Conservation (phyloP, 2,329 filamentous ascomycete species). For the Pseudocercospora vitis region DNA sequence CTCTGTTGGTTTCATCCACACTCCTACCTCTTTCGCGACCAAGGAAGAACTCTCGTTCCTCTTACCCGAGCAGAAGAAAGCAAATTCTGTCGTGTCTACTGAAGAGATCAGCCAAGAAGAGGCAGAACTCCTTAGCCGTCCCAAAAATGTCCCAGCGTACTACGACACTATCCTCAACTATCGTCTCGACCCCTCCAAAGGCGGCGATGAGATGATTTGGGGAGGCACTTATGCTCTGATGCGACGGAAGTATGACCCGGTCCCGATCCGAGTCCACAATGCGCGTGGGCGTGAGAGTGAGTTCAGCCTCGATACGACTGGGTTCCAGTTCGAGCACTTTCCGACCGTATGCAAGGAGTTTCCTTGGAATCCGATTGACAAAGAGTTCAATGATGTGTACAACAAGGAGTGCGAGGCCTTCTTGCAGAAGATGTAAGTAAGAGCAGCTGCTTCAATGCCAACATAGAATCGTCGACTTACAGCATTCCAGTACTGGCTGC, state of each 20-base stretch:
- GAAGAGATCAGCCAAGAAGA: slow-evolving; percentile 1
- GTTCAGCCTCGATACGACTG: slow-evolving; percentile 18
- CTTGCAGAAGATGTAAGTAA: background rate
- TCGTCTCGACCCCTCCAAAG: slow-evolving; percentile 14
- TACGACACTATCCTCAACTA: slow-evolving; percentile 16
- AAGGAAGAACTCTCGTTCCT: background rate
- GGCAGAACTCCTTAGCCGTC: background rate
- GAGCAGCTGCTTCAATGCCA: background rate
- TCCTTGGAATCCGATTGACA: background rate
- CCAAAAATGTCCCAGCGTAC: background rate
- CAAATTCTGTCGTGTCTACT: background rate
- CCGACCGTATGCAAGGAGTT: background rate
- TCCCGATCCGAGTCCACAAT: slow-evolving; percentile 42
- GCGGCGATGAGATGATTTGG: slow-evolving; percentile 15
- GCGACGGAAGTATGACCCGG: slow-evolving; percentile 17
- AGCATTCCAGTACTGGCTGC: slow-evolving; percentile 9
- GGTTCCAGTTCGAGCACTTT: slow-evolving; percentile 29
- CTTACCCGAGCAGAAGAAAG: background rate
- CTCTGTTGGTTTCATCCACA: background rate
- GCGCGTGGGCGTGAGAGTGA: slow-evolving; percentile 36
- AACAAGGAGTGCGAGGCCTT: background rate
- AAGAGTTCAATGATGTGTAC: slow-evolving; percentile 1
- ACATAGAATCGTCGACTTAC: background rate
- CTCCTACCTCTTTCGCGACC: background rate
- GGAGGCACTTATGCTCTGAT: slow-evolving; percentile 12